These are phyloP conservation scores for Ceratobasidium sp. DNA, from an alignment of 1,284 basidiomycete genomes.

Conservation along the genomic window DNA sequence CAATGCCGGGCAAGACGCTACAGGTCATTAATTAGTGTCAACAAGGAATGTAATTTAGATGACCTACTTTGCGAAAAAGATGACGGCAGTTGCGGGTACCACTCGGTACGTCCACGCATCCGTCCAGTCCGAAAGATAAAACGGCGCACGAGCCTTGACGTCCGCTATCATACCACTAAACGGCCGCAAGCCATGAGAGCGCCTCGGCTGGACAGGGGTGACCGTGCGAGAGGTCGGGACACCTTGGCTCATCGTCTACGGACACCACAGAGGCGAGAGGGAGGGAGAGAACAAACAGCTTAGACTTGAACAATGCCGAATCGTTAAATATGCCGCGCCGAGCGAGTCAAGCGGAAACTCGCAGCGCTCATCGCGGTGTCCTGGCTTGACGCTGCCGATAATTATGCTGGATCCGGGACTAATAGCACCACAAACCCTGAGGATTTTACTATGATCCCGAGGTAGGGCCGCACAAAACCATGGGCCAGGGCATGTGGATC, in stretches of 20 bases:
- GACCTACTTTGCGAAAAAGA: slow-evolving; percentile 81
- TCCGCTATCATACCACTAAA: slow-evolving; percentile 82
- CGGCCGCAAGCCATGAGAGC: slow-evolving; percentile 52
- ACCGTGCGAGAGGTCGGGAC: slow-evolving; percentile 40
- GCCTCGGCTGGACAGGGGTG: slow-evolving; percentile 22
- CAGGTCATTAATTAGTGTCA: slow-evolving; percentile 37
- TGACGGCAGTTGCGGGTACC: slow-evolving; percentile 75
- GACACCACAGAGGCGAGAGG: neutral
- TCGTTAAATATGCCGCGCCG: slow-evolving; percentile 25
- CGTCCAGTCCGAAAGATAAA: slow-evolving; percentile 86
- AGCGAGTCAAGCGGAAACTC: neutral
- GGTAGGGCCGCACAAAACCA: neutral
- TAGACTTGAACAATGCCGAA: neutral
- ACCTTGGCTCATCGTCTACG: neutral
- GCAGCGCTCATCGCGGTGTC: neutral
- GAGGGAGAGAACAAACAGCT: neutral
- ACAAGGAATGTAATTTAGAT: slow-evolving; percentile 12
- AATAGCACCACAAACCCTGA: slow-evolving; percentile 19
- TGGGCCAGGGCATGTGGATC: neutral
- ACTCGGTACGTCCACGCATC: slow-evolving; percentile 91
- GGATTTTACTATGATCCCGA: neutral
- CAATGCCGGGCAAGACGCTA: slow-evolving; percentile 88
- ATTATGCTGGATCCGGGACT: neutral
- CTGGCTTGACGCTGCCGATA: neutral
- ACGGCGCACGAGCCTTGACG: slow-evolving; percentile 79